Conservation (phyloP, 352 stramenopile species). For the Globisporangium radiosum region DNA sequence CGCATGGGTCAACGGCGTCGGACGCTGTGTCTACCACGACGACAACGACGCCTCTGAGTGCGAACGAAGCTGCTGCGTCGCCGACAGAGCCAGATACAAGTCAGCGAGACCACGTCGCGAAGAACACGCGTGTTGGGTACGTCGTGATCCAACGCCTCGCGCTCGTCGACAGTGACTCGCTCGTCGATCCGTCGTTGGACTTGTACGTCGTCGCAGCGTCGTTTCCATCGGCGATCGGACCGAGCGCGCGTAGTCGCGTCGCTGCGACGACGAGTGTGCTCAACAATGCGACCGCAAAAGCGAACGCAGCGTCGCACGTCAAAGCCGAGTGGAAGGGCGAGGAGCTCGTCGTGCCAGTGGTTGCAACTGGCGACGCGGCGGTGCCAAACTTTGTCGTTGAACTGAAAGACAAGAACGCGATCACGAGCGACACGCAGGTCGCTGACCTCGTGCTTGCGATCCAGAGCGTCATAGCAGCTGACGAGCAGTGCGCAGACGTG, state of each 20-base stretch:
- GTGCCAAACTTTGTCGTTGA: conserved; percentile 14
- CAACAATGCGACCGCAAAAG: conserved; percentile 21
- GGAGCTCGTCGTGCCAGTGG: conserved; percentile 21
- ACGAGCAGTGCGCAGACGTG: not conserved
- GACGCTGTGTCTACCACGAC: too few relatives aligned
- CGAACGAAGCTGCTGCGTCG: not conserved
- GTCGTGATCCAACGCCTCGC: conserved; percentile 19
- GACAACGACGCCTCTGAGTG: not conserved
- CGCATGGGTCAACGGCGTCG: too few relatives aligned
- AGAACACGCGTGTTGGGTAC: conserved; percentile 14
- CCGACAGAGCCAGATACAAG: too few relatives aligned
- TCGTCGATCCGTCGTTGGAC: conserved; percentile 27
- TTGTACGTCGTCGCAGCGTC: conserved; percentile 25
- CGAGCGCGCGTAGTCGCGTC: conserved; percentile 4
- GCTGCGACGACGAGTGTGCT: conserved; percentile 16
- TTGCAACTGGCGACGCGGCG: conserved; percentile 1
- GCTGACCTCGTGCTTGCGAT: conserved; percentile 15
- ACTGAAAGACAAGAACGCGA: conserved; percentile 44
- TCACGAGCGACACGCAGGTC: conserved; percentile 29
- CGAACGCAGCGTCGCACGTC: not conserved
- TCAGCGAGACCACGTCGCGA: not conserved
- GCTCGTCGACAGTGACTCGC: conserved; percentile 14
- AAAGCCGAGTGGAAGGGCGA: conserved; percentile 23
- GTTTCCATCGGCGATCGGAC: not conserved
- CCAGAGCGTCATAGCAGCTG: conserved; percentile 8